Evolutionary conservation across 306 rosid genomes (phyloP), one percentile per base, ranked within the genome.

Genomic region (Trichosanthes cucumerina): DNA sequence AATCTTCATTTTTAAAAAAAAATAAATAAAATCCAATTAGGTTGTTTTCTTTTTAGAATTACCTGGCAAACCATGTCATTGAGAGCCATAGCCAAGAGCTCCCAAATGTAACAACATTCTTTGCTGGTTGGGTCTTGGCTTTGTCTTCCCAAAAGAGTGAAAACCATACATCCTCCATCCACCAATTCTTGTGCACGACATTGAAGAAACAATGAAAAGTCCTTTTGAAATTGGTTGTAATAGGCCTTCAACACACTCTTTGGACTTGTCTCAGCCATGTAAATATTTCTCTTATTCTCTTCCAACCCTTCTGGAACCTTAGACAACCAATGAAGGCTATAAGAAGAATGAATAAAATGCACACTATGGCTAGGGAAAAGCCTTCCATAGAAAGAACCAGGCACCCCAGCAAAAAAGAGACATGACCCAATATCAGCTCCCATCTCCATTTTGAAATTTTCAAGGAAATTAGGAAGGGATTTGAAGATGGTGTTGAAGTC

Each of bases 321-420:
- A 1, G 91, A 84, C 3, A 80, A 82, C 91, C 90, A 89, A 33
- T 86, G 91, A 0, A 86, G 19, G 68, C 85, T 60, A 28, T 79
- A 87, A 4, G 85, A 84, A 0, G 92, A 87, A 52, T 89, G 89
- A 23, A 85, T 76, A 46, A 89, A 69, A 16, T 88, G 83, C 0
- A 89, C 70, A 50, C 72, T 84, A 52, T 64, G 50, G 1, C 16
- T 26, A 0, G 90, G 90, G 10, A 91, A 91, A 11, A 90, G 86
- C 52, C 92, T 86, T 0, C 82, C 91, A 11, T 88, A 81, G 62
- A 89, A 91, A 21, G 50, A 82, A 3, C 89, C 97, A 0, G 91
- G 96, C 19, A 82, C 79, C n/a, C 83, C 93, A 7, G 66, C 4
- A 8, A 88, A 31, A 8, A 88, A 31, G 38, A 86, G 88, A 58